Evolutionary conservation across 495 filamentous ascomycete genomes (phyloP).

Genomic region (Aspergillus sclerotiicarbonarius): DNA sequence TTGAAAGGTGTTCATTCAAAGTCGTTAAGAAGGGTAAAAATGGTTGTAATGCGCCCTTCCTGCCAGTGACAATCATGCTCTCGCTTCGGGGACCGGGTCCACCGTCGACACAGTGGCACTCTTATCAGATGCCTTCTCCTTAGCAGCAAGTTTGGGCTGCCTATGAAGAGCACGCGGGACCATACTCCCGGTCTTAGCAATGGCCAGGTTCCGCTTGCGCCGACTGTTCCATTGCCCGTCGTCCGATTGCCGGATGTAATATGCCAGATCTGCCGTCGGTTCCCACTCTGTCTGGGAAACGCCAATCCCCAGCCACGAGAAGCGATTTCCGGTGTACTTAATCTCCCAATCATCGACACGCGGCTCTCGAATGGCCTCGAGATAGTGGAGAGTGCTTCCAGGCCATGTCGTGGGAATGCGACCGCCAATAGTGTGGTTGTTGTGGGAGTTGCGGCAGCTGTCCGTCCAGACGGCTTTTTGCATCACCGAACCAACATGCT

Average conservation of each 20-base stretch:
- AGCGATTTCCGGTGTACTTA: conserved; percentile 43
- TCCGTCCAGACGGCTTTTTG: conserved; percentile 39
- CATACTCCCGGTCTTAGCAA: conserved; percentile 2
- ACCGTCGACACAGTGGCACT: background rate
- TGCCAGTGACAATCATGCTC: background rate
- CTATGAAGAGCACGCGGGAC: background rate
- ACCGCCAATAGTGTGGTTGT: conserved; percentile 21
- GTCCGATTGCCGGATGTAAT: conserved; percentile 40
- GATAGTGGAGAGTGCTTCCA: conserved; percentile 43
- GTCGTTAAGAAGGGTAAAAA: too few species aligned
- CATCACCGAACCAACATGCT: conserved; percentile 15
- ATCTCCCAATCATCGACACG: conserved; percentile 49
- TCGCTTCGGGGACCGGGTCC: background rate
- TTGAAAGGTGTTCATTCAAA: too few species aligned
- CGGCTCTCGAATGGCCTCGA: conserved; percentile 44
- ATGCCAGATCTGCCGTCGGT: conserved; percentile 34
- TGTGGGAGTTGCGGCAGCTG: conserved; percentile 44
- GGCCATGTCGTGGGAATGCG: conserved; percentile 27
- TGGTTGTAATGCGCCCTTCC: too few species aligned
- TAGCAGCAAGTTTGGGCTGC: background rate
- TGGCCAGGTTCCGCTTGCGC: background rate
- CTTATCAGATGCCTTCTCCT: background rate
- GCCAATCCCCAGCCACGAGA: conserved; percentile 49
- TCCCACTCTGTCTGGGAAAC: conserved; percentile 21
- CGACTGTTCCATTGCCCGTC: conserved; percentile 18